These are phyloP conservation scores for Populus hybrid DNA, from an alignment of 441 rosid species.

Conservation along the genomic window DNA sequence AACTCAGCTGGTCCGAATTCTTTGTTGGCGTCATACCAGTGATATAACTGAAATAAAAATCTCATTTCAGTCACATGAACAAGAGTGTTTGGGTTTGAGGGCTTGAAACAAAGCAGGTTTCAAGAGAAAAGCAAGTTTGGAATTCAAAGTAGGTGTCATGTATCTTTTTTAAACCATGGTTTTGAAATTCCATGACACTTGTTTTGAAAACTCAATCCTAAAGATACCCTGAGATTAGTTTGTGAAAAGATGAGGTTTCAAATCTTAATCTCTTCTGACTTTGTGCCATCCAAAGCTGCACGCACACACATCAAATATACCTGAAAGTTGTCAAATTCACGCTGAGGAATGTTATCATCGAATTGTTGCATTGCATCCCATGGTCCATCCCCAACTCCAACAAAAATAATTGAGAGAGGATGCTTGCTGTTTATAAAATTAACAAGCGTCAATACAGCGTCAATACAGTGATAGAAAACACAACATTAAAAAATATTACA, in stretches of 20 bases:
- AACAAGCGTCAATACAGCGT: constrained; percentile 19
- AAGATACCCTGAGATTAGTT: not conserved
- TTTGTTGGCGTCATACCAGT: not conserved
- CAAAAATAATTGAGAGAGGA: constrained; percentile 82
- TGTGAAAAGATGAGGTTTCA: not conserved
- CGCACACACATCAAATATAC: constrained; percentile 29
- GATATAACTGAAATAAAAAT: not conserved
- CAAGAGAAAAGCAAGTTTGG: not conserved
- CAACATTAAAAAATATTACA: constrained; percentile 7
- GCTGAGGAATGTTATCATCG: constrained; percentile 87
- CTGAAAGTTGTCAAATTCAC: constrained; percentile 94
- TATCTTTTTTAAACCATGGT: not conserved
- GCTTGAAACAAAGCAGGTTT: not conserved
- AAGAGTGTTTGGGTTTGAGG: not conserved
- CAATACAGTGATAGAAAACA: constrained; percentile 15
- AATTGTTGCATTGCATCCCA: constrained; percentile 90
- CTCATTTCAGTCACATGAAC: not conserved
- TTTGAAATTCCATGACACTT: not conserved
- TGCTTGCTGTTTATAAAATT: constrained; percentile 45
- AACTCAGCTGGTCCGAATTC: not conserved
- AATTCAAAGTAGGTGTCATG: not conserved
- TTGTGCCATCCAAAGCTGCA: not conserved
- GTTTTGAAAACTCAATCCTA: not conserved
- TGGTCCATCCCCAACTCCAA: constrained; percentile 98
- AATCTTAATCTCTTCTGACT: not conserved